phyloP scores from a whole-genome alignment of 2,329 filamentous ascomycete species.

The Cercospora canescens region DNA sequence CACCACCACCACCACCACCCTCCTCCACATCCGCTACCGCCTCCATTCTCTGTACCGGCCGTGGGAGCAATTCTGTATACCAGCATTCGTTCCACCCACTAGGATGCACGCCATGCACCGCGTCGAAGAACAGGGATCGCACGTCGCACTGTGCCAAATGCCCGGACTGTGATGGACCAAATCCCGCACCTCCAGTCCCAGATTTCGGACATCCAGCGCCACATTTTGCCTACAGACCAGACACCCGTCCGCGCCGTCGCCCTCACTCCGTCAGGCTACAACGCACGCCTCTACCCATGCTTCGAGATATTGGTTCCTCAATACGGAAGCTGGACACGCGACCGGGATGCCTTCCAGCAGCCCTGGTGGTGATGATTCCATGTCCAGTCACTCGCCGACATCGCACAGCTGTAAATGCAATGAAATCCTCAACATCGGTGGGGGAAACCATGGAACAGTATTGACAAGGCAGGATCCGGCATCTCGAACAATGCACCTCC shows the following conservation, averaged over 20 bases:
- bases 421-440: background rate
- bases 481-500: background rate
- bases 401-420: background rate
- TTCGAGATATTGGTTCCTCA: background rate
- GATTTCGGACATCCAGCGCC: background rate
- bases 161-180: background rate
- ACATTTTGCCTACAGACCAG: background rate
- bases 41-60: too few species aligned
- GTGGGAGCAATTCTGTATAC: background rate
- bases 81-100: background rate
- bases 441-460: background rate
- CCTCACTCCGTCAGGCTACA: background rate
- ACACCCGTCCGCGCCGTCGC: background rate
- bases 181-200: background rate
- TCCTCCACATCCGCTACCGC: too few species aligned
- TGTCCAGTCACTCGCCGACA: background rate
- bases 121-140: background rate
- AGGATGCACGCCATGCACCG: background rate
- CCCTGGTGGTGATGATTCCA: background rate
- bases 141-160: background rate
- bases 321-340: background rate
- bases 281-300: background rate
- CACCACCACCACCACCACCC: too few species aligned
- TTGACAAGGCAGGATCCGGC: background rate
- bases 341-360: background rate